Evolutionary conservation across 495 filamentous ascomycete genomes (phyloP).

Genomic region (Penicillium riverlandense): DNA sequence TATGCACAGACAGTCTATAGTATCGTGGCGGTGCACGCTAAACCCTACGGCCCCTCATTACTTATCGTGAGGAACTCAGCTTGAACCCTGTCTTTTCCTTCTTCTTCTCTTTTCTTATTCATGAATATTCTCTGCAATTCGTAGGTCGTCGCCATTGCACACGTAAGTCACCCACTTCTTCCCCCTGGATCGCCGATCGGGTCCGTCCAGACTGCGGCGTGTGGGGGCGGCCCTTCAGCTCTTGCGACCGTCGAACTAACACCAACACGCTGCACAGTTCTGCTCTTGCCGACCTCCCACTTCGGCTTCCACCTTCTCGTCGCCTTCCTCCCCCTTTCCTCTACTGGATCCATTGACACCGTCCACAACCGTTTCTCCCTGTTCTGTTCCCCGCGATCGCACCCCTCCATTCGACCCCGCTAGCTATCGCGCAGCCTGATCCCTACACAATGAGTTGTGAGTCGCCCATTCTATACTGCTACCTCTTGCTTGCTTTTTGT

Average conservation of each 20-base stretch:
- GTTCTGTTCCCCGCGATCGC: not conserved
- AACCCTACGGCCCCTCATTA: not conserved
- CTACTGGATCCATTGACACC: too few species aligned
- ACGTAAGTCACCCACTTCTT: not conserved
- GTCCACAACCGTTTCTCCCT: conserved; percentile 6
- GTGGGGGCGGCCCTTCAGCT: too few species aligned
- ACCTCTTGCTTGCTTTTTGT: not conserved
- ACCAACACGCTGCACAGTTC: too few species aligned
- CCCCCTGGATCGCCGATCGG: not conserved
- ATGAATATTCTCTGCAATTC: too few species aligned
- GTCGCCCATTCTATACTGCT: conserved; percentile 5
- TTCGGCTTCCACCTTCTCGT: too few species aligned
- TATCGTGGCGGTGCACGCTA: not conserved
- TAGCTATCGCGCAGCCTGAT: conserved; percentile 11
- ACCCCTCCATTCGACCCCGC: conserved; percentile 3
- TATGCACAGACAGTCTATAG: too few species aligned
- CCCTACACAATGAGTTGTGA: conserved; percentile 26
- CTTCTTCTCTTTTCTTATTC: not conserved
- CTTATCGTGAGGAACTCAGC: conserved; percentile 13
- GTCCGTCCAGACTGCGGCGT: too few species aligned
- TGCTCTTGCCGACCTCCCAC: too few species aligned
- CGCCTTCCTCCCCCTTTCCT: too few species aligned
- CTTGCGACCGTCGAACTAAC: too few species aligned
- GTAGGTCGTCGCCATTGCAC: too few species aligned
- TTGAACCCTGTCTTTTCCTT: not conserved